Evolutionary conservation across 2,329 filamentous ascomycete genomes (phyloP), one percentile per base, ranked within the genome.

Genomic region (Rachicladosporium sp.): DNA sequence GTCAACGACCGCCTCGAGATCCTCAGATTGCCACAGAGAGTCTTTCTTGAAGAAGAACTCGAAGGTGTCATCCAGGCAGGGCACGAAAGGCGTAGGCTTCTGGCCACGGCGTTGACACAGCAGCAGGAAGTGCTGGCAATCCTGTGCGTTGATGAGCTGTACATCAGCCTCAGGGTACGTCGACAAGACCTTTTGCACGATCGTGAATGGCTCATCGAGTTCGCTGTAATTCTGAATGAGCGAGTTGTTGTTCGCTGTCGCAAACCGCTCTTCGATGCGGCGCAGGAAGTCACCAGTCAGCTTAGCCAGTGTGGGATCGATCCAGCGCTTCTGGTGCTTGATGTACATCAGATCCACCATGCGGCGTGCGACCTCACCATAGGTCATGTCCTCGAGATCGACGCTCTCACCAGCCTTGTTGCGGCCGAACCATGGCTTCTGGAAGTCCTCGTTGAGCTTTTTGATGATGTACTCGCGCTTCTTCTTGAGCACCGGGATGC

Each of bases 21-120:
- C 91, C 65, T 98, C 91, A 1, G 91, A 96, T 66, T 98, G 91
- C 91, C 91, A 98, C 6, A 98, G 74, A 1, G 91, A 98, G 62
- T 98, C 91, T 70, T 98, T 98, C 78, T 98, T 98, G 80, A 98
- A 98, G 70, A 86, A 98, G 67, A 93, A 94, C 60, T 98, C 91
- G 50, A 98, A 98, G 59, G 89, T 94, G 47, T 93, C 87, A 54
- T 98, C 91, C 13, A 98, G 73, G n/a, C 82, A 73, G 4, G 91
- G 91, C 23, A 98, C 88, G 59, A 98, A 98, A 1, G 89, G 91
- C 21, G 93, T 84, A 2, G 91, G 91, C 73, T 98, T 98, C 70
- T 98, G 91, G 31, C 81, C 82, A 35, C 82, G 84, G 30, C 87
- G 80, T 66, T 91, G 80, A 71, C 88, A 96, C 33, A 98, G 78